Percentiles rank a stretch among this genome's conserved stretches.
These are phyloP conservation scores for Solanum ossicruentum DNA, from an alignment of 257 asterid genomes.

Conservation along the genomic window DNA sequence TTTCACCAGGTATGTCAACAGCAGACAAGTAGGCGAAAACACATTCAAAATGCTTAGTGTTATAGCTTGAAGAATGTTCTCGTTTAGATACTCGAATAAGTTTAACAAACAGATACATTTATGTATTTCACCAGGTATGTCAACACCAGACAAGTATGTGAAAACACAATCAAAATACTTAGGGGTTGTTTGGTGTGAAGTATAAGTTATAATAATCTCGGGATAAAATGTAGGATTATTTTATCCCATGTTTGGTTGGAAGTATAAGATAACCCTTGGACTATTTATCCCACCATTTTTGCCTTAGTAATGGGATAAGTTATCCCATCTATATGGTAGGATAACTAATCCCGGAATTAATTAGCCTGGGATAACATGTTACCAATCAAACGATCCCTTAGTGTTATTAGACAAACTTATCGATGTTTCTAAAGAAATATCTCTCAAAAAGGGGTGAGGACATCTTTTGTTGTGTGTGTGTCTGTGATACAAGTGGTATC, in stretches of 20 bases:
- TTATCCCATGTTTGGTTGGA: no score
- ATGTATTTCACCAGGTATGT: not conserved
- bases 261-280: no score
- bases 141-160: not conserved
- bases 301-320: no score
- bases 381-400: no score
- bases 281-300: no score
- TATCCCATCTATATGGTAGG: no score
- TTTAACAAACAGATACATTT: not conserved
- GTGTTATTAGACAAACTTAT: not conserved
- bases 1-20: not conserved
- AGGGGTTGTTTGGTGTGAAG: no score
- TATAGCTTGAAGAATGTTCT: not conserved
- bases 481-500: not conserved
- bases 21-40: not conserved
- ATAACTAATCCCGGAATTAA: no score
- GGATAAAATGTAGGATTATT: no score
- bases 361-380: no score
- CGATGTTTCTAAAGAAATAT: not conserved
- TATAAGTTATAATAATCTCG: no score
- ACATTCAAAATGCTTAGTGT: not conserved
- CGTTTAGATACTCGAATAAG: not conserved
- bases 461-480: not conserved
- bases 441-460: not conserved
- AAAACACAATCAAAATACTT: not conserved